A percentile compares a stretch with the other conserved stretches of the same genome.
phyloP scores from a whole-genome alignment of 495 filamentous ascomycete species.

The Penicillium verhagenii region DNA sequence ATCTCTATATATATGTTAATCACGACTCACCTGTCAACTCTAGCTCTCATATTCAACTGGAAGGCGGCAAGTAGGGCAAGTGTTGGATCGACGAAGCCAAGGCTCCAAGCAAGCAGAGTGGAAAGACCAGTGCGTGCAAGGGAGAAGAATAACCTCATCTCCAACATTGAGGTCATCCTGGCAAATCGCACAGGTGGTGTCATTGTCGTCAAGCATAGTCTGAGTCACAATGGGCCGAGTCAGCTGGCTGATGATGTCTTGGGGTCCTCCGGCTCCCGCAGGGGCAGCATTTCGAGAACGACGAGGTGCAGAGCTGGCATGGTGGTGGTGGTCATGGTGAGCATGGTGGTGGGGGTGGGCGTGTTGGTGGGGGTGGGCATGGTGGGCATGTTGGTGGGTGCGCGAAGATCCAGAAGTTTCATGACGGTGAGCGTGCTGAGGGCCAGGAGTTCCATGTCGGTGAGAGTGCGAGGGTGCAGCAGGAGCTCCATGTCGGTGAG shows the following conservation, averaged over 20 bases:
- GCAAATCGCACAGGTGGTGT: neutral
- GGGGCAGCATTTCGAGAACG: no score
- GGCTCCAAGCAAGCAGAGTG: neutral
- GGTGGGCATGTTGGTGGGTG: no score
- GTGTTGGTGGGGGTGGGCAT: no score
- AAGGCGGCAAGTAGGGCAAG: neutral
- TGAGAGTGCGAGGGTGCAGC: neutral
- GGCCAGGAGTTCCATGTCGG: neutral
- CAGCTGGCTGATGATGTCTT: neutral
- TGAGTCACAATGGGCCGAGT: neutral
- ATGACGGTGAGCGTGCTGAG: neutral
- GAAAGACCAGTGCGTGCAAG: neutral
- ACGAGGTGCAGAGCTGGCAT: no score
- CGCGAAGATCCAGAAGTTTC: neutral
- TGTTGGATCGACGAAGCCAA: neutral
- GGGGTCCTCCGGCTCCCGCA: neutral
- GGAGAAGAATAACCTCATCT: neutral
- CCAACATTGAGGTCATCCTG: neutral
- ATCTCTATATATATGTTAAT: no score
- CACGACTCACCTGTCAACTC: neutral
- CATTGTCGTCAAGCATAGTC: neutral
- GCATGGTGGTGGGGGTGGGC: no score
- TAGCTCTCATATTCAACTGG: neutral
- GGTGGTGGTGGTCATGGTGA: no score
- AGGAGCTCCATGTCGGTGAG: neutral